Conservation (phyloP, 371 early-diverging fungal species). For the Mucor circinelloides region DNA sequence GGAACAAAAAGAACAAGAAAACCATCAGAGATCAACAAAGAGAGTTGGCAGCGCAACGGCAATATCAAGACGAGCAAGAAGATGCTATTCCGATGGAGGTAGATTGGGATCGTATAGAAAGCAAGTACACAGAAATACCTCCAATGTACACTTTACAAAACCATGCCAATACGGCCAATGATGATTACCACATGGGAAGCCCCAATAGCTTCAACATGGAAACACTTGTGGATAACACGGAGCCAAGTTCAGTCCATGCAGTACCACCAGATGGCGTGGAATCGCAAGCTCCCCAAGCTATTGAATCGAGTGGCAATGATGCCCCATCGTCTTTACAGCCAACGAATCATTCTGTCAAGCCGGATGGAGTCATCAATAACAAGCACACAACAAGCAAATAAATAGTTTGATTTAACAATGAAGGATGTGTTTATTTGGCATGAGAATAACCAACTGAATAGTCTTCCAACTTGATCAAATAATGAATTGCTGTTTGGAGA, state of each 20-base stretch:
- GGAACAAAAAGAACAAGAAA: background rate
- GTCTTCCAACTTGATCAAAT: no score
- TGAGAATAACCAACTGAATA: no score
- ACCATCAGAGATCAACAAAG: background rate
- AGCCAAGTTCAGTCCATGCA: background rate
- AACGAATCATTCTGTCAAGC: no score
- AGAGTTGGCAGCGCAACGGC: background rate
- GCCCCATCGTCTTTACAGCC: no score
- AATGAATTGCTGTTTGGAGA: no score
- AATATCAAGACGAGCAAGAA: background rate
- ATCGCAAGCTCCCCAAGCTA: background rate
- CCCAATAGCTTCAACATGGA: background rate
- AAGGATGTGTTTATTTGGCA: no score
- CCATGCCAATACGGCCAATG: background rate
- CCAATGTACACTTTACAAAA: background rate
- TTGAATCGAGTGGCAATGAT: background rate
- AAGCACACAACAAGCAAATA: no score
- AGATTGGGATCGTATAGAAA: conserved; percentile 9
- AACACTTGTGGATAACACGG: background rate
- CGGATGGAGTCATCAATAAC: no score
- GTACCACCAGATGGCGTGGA: background rate
- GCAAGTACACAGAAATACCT: conserved; percentile 1
- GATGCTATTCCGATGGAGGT: background rate
- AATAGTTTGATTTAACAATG: no score
- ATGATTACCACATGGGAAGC: background rate